Evolutionary conservation across 345 rosid species (phyloP), one percentile per base, ranked within the genome.

Genomic region (Melastoma malabathricum): DNA sequence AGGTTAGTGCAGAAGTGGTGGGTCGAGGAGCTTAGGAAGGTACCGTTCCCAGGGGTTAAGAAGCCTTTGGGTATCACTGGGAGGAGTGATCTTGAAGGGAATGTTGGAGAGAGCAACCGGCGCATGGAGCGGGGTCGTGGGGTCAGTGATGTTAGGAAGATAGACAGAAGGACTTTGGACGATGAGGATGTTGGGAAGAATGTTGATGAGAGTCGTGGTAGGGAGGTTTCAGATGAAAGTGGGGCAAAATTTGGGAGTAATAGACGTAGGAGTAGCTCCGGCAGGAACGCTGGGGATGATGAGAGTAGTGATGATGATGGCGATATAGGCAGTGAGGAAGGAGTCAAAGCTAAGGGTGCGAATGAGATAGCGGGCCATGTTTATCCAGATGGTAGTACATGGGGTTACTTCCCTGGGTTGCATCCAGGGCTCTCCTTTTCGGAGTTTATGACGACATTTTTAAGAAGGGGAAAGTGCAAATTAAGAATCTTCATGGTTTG

Each of bases 391-490:
- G 97, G 97, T 48, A 80, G 62, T 55, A 80, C 78, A 71, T 87
- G 95, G 98, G 98, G 97, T 18, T 92, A 84, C 69, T 84, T 72
- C 62, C 97, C 98, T 45, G 89, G 86, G 49, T 50, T 87, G 61
- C 76, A 76, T 67, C 77, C 77, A 39, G 64, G 71, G 57, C 61
- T 92, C 60, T 68, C 93, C 1, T 92, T 92, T 68, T 72, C 79
- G 0, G 77, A 74, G 16, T 92, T 92, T 22, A 50, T 87, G 84
- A 74, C 68, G 56, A 71, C 80, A 7, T 87, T 81, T 76, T 79
- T 82, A 4, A 67, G 74, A 52, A 71, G 54, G 48, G 84, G 65
- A 52, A 74, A 60, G 58, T 87, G 98, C 46, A 56, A 53, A 41
- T 43, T 79, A 71, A 78, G 79, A 67, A 80, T 84, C 58, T 87